Percentiles rank a stretch among this genome's conserved stretches.
Conservation (phyloP, 1,284 basidiomycete species). For the Boletus sp. region DNA sequence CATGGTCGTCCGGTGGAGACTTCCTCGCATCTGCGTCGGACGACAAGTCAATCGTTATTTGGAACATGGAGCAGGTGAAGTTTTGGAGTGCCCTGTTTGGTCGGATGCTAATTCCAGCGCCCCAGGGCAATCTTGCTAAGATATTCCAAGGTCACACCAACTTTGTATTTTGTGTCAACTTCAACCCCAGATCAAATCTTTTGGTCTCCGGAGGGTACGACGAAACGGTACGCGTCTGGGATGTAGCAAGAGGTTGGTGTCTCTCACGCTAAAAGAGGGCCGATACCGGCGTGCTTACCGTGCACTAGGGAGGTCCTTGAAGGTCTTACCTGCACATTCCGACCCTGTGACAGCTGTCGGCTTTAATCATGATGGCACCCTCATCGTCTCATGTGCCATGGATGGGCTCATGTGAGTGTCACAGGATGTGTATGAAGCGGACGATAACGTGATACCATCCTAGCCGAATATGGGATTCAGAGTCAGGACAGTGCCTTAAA, state of each 20-base stretch:
- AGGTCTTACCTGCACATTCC: slow-evolving; percentile 89
- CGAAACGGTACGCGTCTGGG: slow-evolving; percentile 94
- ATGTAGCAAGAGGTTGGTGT: slow-evolving; percentile 76
- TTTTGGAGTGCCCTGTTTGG: slow-evolving; percentile 4
- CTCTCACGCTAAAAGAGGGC: not conserved
- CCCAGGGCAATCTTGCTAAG: slow-evolving; percentile 56
- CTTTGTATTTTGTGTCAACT: slow-evolving; percentile 90
- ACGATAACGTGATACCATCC: slow-evolving; percentile 1
- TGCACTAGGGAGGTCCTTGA: slow-evolving; percentile 65
- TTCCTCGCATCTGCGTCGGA: slow-evolving; percentile 88
- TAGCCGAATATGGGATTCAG: slow-evolving; percentile 95
- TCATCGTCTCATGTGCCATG: slow-evolving; percentile 91
- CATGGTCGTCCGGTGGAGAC: slow-evolving; percentile 79
- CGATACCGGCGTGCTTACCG: not conserved
- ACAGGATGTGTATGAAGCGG: not conserved
- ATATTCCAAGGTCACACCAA: slow-evolving; percentile 83
- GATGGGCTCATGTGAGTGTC: slow-evolving; percentile 87
- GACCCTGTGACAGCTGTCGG: slow-evolving; percentile 93
- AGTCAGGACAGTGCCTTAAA: slow-evolving; percentile 95
- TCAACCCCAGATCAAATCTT: slow-evolving; percentile 84
- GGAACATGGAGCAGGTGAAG: slow-evolving; percentile 66
- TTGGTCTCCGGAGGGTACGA: slow-evolving; percentile 92
- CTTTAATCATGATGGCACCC: slow-evolving; percentile 92
- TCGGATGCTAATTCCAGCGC: slow-evolving; percentile 2
- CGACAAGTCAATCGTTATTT: slow-evolving; percentile 81